Evolutionary conservation across 805 yeast species (phyloP).

Genomic region (Zygosaccharomyces bisporus): DNA sequence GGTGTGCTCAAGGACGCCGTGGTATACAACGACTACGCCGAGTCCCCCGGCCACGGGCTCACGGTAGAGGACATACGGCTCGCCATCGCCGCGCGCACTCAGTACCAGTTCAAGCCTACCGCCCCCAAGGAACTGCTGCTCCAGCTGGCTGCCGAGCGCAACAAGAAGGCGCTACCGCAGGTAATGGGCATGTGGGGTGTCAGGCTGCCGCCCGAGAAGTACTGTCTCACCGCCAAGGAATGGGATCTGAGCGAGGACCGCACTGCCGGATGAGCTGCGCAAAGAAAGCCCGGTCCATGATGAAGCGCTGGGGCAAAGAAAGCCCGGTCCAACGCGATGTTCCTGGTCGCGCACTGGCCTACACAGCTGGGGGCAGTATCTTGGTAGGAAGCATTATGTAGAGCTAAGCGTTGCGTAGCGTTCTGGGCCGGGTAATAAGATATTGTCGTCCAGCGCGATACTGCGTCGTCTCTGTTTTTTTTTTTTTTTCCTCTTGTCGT

Average conservation of each 20-base stretch:
- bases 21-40: slow-evolving; percentile 80
- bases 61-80: slow-evolving; percentile 87
- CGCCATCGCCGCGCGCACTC: slow-evolving; percentile 92
- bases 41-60: slow-evolving; percentile 49
- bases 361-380: neutral
- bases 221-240: slow-evolving; percentile 70
- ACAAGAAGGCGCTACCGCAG: slow-evolving; percentile 84
- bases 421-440: neutral
- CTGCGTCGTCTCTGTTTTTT: no score
- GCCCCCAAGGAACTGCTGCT: slow-evolving; percentile 87
- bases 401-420: no score
- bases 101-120: slow-evolving; percentile 89
- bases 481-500: neutral
- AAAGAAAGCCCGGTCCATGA: no score
- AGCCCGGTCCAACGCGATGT: no score
- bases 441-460: neutral
- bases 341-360: neutral
- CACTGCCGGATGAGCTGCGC: slow-evolving; percentile 5
- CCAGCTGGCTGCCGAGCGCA: slow-evolving; percentile 89
- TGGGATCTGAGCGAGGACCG: slow-evolving; percentile 22
- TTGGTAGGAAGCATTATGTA: no score
- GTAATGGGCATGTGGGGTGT: slow-evolving; percentile 90
- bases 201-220: slow-evolving; percentile 95
- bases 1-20: slow-evolving; percentile 87
- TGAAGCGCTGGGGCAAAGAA: no score